phyloP scores from a whole-genome alignment of 768 basidiomycete species.

The Lentinula raphanica region DNA sequence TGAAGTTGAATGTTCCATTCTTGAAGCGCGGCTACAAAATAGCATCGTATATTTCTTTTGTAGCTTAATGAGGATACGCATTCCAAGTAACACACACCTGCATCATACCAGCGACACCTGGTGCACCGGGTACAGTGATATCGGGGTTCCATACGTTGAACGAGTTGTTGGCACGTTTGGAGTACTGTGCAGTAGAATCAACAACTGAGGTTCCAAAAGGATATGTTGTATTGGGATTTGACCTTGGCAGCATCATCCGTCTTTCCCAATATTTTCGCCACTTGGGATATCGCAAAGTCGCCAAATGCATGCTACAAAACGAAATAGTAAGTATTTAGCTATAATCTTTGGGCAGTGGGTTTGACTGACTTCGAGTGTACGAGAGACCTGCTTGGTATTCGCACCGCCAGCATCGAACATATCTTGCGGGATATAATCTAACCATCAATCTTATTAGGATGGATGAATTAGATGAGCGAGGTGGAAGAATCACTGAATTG shows the following conservation, averaged over 20 bases:
- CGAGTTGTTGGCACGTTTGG: conserved; percentile 51
- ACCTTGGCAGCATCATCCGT: conserved; percentile 49
- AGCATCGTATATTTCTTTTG: too few relatives aligned
- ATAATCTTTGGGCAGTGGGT: neutral
- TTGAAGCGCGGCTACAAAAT: conserved; percentile 46
- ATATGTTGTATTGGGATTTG: neutral
- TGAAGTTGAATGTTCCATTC: conserved; percentile 57
- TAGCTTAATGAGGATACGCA: too few relatives aligned
- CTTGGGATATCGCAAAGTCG: conserved; percentile 63
- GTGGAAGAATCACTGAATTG: conserved; percentile 35
- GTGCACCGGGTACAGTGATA: conserved; percentile 42
- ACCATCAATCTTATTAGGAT: too few relatives aligned
- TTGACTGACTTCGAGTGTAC: conserved; percentile 50
- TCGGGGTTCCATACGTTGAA: conserved; percentile 59
- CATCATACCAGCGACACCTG: conserved; percentile 52
- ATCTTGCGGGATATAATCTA: conserved; percentile 21
- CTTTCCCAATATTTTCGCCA: conserved; percentile 50
- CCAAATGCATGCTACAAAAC: conserved; percentile 50
- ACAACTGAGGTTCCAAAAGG: neutral
- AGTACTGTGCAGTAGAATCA: conserved; percentile 36
- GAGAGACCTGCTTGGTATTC: conserved; percentile 57
- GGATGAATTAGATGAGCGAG: neutral
- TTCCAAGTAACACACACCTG: conserved; percentile 45
- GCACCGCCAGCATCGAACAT: conserved; percentile 38
- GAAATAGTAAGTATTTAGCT: neutral